These are phyloP conservation scores for Aspergillus cristatus DNA, from an alignment of 495 filamentous ascomycete species.

Conservation along the genomic window DNA sequence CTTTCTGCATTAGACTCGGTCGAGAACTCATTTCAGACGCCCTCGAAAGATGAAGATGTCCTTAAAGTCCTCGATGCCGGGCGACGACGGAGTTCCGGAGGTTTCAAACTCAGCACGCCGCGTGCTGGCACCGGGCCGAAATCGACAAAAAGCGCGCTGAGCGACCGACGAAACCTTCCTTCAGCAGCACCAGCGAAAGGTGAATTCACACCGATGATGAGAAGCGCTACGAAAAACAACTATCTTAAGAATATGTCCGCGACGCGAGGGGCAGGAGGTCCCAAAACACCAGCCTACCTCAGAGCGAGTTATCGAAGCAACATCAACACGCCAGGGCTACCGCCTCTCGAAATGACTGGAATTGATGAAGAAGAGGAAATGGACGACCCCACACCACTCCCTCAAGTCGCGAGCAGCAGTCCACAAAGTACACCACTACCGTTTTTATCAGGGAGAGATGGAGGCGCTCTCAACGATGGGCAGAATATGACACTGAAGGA, in stretches of 20 bases:
- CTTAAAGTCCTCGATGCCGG: conserved; percentile 58
- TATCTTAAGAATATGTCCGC: conserved; percentile 47
- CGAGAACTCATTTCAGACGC: conserved; percentile 78
- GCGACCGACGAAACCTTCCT: conserved; percentile 54
- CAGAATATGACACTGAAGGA: conserved; percentile 79
- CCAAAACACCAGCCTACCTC: conserved; percentile 62
- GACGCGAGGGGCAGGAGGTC: conserved; percentile 42
- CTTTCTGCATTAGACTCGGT: conserved; percentile 68
- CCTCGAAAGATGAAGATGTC: conserved; percentile 66
- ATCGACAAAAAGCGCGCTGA: conserved; percentile 44
- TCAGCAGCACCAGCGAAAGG: conserved; percentile 49
- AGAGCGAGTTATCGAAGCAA: conserved; percentile 50
- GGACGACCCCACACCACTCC: conserved; percentile 52
- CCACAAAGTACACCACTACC: conserved; percentile 70
- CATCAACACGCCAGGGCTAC: conserved; percentile 56
- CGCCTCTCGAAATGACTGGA: conserved; percentile 47
- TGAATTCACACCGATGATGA: conserved; percentile 91
- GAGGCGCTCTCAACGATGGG: conserved; percentile 60
- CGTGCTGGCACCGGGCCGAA: conserved; percentile 46
- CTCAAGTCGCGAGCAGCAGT: conserved; percentile 68
- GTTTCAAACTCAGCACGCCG: conserved; percentile 58
- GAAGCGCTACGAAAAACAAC: conserved; percentile 78
- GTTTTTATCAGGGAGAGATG: conserved; percentile 48
- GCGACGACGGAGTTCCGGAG: conserved; percentile 37
- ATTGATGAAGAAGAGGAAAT: conserved; percentile 58